Base-by-base conservation (phyloP, 1,284 basidiomycete genomes). In the Ustanciosporium gigantosporum region DNA sequence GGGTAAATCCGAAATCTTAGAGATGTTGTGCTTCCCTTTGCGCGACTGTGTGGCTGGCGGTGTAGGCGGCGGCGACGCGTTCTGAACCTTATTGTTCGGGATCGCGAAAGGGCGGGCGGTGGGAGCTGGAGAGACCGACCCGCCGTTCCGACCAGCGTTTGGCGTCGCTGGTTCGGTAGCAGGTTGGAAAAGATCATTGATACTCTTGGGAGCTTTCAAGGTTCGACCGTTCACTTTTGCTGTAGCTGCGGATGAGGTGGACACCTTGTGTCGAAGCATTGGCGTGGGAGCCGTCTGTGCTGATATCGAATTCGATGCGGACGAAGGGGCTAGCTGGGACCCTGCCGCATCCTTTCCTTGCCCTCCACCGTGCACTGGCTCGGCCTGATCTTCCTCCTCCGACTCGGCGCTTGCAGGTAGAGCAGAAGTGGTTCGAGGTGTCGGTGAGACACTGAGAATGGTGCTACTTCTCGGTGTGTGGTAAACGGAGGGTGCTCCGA, bases 381-480 rank as follows among this genome's bases (percentile, higher is more conserved):
- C 32, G 32, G 9, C 32, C 8, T 34, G 15, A 8, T 9, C 32
- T 19, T 34, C 32, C 16, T 34, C 32, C 9, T 8, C 20, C 43
- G 21, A 50, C 47, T 1, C 22, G 29, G 11, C 29, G 23, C 17
- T 16, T 14, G 24, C 20, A 6, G 1, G 43, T 35, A 7, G 46
- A 8, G 7, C 47, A 41, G 1, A 48, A 29, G 5, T 49, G 45
- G 17, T 35, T 46, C 0, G 43, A 2, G 46, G 43, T 13, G 45
- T 52, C 2, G 68, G 68, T 17, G 49, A 52, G 13, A 39, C 43
- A 23, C 52, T 46, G 40, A 70, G 52, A 29, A 66, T 44, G 8
- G 59, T 61, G 31, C 68, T 70, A 36, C 66, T 59, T 4, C 68
- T 24, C 14, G 68, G 66, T 21, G 70, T 70, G 25, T 73, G 66